Conservation (phyloP, 108 stramenopile genomes). For the Cylindrotheca closterium region DNA sequence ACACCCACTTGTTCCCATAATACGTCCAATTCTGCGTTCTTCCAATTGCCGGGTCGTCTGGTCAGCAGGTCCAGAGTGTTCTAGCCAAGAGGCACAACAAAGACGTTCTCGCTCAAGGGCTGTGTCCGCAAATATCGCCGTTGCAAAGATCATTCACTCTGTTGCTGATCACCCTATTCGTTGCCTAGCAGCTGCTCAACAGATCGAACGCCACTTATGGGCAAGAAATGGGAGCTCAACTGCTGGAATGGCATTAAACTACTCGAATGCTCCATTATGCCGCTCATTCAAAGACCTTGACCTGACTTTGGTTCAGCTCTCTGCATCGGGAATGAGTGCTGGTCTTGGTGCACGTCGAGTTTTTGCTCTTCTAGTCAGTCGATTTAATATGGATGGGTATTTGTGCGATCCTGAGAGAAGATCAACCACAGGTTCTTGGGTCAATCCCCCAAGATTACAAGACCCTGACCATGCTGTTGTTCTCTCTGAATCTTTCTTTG, state of each 20-base stretch:
- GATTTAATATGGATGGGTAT: constrained; percentile 85
- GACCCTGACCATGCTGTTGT: constrained; percentile 82
- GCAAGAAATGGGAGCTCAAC: constrained; percentile 78
- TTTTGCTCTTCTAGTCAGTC: constrained; percentile 65
- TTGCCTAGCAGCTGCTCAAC: constrained; percentile 82
- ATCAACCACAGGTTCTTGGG: constrained; percentile 55
- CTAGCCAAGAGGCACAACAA: constrained; percentile 69
- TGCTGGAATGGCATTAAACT: constrained; percentile 87
- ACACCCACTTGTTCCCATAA: constrained; percentile 69
- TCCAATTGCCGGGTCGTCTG: constrained; percentile 86
- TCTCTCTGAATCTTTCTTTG: constrained; percentile 82
- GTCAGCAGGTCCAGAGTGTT: constrained; percentile 86
- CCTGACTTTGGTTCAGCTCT: constrained; percentile 81
- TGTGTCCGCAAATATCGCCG: constrained; percentile 76
- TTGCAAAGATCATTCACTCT: constrained; percentile 85
- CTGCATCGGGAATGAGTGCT: constrained; percentile 77
- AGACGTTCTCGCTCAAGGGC: constrained; percentile 65
- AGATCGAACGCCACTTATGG: constrained; percentile 89
- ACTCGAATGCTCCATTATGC: constrained; percentile 81
- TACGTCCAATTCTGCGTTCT: constrained; percentile 68
- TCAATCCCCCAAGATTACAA: constrained; percentile 78
- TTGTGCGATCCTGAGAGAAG: constrained; percentile 83
- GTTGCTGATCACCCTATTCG: constrained; percentile 86
- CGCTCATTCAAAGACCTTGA: constrained; percentile 84
- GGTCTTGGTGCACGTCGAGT: constrained; percentile 82